phyloP scores from a whole-genome alignment of 495 filamentous ascomycete genomes.

The Aspergillus biplanus region DNA sequence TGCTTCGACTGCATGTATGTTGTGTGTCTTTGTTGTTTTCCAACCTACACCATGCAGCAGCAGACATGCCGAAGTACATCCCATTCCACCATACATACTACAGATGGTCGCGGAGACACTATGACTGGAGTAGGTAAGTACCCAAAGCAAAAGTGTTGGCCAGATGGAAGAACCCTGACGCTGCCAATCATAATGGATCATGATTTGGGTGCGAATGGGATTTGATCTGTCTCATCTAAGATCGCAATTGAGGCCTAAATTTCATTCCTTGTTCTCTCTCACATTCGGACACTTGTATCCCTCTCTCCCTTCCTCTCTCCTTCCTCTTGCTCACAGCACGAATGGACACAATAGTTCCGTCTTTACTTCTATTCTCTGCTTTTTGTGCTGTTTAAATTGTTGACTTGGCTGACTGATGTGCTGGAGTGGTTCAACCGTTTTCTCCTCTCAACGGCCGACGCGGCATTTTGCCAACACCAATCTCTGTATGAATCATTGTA shows the following conservation, averaged over 20 bases:
- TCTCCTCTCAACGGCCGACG: not conserved
- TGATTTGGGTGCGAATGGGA: conserved; percentile 20
- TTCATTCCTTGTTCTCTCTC: conserved; percentile 8
- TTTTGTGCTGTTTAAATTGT: not conserved
- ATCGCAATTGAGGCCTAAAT: conserved; percentile 14
- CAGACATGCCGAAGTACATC: conserved; percentile 15
- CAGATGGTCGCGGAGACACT: conserved; percentile 6
- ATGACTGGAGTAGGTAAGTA: conserved; percentile 14
- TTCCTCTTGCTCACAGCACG: not conserved
- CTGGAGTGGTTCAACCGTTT: not conserved
- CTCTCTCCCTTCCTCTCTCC: not conserved
- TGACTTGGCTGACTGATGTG: not conserved
- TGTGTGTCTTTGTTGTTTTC: conserved; percentile 18
- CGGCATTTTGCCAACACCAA: not conserved
- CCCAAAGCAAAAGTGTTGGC: conserved; percentile 20
- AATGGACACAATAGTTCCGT: not conserved
- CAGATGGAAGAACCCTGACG: conserved; percentile 6
- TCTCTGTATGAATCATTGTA: too few relatives aligned
- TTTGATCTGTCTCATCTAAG: conserved; percentile 20
- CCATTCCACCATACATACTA: conserved; percentile 7
- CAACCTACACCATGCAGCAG: not conserved
- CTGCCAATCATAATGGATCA: conserved; percentile 19
- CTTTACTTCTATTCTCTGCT: not conserved
- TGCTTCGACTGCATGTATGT: conserved; percentile 24
- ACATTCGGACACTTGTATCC: not conserved